phyloP scores from a whole-genome alignment of 495 filamentous ascomycete genomes.

The Aspergillus ostianus region DNA sequence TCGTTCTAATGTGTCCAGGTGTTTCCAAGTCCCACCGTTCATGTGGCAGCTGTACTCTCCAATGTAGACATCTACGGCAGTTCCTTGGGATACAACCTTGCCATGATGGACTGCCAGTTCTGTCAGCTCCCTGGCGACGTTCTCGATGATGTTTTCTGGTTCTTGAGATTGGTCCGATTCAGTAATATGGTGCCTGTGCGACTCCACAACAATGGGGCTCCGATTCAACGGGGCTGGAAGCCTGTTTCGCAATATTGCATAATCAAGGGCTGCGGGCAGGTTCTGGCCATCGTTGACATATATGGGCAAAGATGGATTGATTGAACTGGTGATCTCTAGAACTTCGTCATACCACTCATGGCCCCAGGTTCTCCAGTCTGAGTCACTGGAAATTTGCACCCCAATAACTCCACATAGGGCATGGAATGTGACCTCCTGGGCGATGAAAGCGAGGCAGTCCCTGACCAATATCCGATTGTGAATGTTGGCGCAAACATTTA shows the following conservation, averaged over 20 bases:
- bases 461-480: slow-evolving; percentile 34
- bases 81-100: slow-evolving; percentile 36
- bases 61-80: slow-evolving; percentile 46
- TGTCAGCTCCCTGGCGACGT: slow-evolving; percentile 21
- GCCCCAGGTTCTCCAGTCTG: slow-evolving; percentile 39
- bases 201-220: slow-evolving; percentile 53
- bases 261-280: slow-evolving; percentile 35
- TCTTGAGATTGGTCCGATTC: slow-evolving; percentile 40
- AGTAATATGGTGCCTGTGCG: slow-evolving; percentile 54
- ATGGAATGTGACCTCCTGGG: slow-evolving; percentile 32
- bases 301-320: slow-evolving; percentile 49
- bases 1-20: slow-evolving; percentile 25
- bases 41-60: slow-evolving; percentile 57
- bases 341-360: slow-evolving; percentile 56
- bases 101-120: slow-evolving; percentile 31
- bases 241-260: slow-evolving; percentile 23
- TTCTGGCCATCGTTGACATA: slow-evolving; percentile 58
- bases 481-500: slow-evolving; percentile 41
- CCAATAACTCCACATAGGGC: slow-evolving; percentile 46
- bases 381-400: slow-evolving; percentile 54
- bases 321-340: slow-evolving; percentile 34
- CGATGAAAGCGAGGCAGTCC: slow-evolving; percentile 43
- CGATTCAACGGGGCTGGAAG: slow-evolving; percentile 16
- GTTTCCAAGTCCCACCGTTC: slow-evolving; percentile 41
- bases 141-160: slow-evolving; percentile 46